Evolutionary conservation across 805 yeast species (phyloP).

Genomic region (Wickerhamiella sorbophila): DNA sequence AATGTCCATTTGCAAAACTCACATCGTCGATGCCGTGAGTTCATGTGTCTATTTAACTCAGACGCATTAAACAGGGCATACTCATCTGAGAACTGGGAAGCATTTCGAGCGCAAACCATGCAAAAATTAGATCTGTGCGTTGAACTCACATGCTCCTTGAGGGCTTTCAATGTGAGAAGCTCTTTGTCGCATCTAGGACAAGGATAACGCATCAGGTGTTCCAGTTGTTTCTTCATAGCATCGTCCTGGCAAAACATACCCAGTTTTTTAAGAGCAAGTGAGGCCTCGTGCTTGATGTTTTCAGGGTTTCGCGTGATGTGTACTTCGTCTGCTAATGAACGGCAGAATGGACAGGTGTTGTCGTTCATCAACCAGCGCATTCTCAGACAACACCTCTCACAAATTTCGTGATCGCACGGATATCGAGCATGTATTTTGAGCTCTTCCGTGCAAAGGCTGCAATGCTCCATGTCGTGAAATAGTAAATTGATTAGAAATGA

Average conservation of each 20-base stretch:
- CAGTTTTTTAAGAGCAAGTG: conserved; percentile 28
- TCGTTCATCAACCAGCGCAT: conserved; percentile 69
- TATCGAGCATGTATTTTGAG: conserved; percentile 52
- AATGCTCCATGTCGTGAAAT: conserved; percentile 20
- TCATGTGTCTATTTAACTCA: conserved; percentile 55
- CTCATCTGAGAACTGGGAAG: conserved; percentile 65
- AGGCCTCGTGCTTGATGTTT: conserved; percentile 25
- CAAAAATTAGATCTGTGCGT: conserved; percentile 54
- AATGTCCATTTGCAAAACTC: conserved; percentile 62
- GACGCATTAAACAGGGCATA: conserved; percentile 44
- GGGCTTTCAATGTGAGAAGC: conserved; percentile 33
- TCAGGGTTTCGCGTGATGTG: conserved; percentile 20
- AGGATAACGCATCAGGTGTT: conserved; percentile 36
- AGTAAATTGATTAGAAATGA: not conserved
- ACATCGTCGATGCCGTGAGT: conserved; percentile 59
- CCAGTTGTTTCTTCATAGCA: conserved; percentile 33
- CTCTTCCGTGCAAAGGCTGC: conserved; percentile 75
- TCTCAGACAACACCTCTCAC: conserved; percentile 70
- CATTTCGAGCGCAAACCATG: conserved; percentile 60
- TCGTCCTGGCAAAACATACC: conserved; percentile 48
- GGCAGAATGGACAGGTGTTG: conserved; percentile 67
- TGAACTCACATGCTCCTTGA: conserved; percentile 50
- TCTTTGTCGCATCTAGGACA: conserved; percentile 25
- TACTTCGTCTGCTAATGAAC: conserved; percentile 47
- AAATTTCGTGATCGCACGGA: conserved; percentile 73